These are phyloP conservation scores for Clonostachys sp. DNA, from an alignment of 2,329 filamentous ascomycete genomes.

Conservation along the genomic window DNA sequence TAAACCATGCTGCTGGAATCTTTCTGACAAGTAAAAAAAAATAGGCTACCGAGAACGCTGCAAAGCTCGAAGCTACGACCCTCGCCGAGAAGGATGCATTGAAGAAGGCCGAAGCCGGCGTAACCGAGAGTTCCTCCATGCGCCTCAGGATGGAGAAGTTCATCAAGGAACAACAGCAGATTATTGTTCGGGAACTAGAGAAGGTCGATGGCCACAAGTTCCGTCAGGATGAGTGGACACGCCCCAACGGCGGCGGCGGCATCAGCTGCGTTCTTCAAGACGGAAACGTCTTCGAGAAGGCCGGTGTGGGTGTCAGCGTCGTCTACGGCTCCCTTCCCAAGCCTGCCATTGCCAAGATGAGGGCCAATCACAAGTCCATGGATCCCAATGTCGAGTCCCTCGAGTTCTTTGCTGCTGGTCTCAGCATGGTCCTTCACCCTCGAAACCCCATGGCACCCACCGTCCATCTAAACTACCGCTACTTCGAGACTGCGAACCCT, in stretches of 20 bases:
- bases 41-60: background rate
- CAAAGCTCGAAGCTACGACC: slow-evolving; percentile 55
- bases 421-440: slow-evolving; percentile 91
- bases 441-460: slow-evolving; percentile 96
- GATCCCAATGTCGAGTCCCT: slow-evolving; percentile 73
- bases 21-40: background rate
- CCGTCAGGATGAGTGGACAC: slow-evolving; percentile 78
- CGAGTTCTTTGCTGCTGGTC: slow-evolving; percentile 90
- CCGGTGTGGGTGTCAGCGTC: slow-evolving; percentile 89
- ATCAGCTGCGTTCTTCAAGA: slow-evolving; percentile 94
- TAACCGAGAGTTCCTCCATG: slow-evolving; percentile 83
- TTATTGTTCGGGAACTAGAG: slow-evolving; percentile 80
- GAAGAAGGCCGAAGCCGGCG: slow-evolving; percentile 63
- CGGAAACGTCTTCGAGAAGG: slow-evolving; percentile 96
- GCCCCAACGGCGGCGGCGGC: slow-evolving; percentile 85
- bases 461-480: slow-evolving; percentile 96
- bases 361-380: slow-evolving; percentile 88
- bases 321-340: slow-evolving; percentile 90
- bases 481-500: slow-evolving; percentile 91
- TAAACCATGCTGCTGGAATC: slow-evolving; percentile 2
- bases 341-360: slow-evolving; percentile 87
- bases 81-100: slow-evolving; percentile 84
- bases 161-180: slow-evolving; percentile 86
- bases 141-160: slow-evolving; percentile 95
- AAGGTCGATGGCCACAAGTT: slow-evolving; percentile 81